These are phyloP conservation scores for Phytopythium oedochilum DNA, from an alignment of 352 stramenopile genomes.

Conservation along the genomic window DNA sequence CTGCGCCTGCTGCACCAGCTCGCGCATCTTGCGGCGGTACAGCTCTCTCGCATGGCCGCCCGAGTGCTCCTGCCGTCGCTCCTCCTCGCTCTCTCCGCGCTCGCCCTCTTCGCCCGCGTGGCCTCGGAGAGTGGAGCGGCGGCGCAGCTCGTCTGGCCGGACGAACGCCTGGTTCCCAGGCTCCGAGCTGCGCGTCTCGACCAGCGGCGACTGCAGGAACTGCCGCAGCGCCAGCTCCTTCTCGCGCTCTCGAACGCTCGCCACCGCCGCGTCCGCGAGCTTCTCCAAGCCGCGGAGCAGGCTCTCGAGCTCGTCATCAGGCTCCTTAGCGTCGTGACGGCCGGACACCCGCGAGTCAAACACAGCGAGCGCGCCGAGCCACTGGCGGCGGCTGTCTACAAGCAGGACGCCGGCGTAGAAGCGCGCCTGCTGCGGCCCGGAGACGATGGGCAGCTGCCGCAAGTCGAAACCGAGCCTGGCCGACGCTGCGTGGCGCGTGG, in stretches of 20 bases:
- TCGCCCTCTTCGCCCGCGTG: slow-evolving; percentile 14
- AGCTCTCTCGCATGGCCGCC: slow-evolving; percentile 21
- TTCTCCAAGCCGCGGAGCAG: slow-evolving; percentile 26
- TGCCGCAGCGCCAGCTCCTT: slow-evolving; percentile 42
- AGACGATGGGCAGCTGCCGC: slow-evolving; percentile 53
- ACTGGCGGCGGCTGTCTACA: slow-evolving; percentile 29
- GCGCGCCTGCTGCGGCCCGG: slow-evolving; percentile 55
- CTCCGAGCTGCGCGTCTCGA: slow-evolving; percentile 41
- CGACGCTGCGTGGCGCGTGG: slow-evolving; percentile 38
- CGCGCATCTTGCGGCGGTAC: slow-evolving; percentile 61
- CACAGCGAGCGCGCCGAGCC: slow-evolving; percentile 57
- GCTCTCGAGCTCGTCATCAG: slow-evolving; percentile 31
- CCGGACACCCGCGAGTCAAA: slow-evolving; percentile 48
- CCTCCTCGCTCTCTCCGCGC: slow-evolving; percentile 11
- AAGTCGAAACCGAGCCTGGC: slow-evolving; percentile 41
- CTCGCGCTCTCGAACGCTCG: slow-evolving; percentile 33
- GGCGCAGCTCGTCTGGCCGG: neutral
- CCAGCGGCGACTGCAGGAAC: slow-evolving; percentile 48
- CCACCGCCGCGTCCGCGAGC: slow-evolving; percentile 27
- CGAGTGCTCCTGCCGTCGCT: neutral
- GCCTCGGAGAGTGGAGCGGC: slow-evolving; percentile 9
- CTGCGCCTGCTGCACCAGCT: slow-evolving; percentile 63
- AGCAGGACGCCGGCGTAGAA: slow-evolving; percentile 75
- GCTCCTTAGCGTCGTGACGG: slow-evolving; percentile 8
- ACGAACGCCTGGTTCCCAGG: slow-evolving; percentile 13